These are phyloP conservation scores for Cucurbita pepo DNA, from an alignment of 306 rosid genomes.

Conservation along the genomic window DNA sequence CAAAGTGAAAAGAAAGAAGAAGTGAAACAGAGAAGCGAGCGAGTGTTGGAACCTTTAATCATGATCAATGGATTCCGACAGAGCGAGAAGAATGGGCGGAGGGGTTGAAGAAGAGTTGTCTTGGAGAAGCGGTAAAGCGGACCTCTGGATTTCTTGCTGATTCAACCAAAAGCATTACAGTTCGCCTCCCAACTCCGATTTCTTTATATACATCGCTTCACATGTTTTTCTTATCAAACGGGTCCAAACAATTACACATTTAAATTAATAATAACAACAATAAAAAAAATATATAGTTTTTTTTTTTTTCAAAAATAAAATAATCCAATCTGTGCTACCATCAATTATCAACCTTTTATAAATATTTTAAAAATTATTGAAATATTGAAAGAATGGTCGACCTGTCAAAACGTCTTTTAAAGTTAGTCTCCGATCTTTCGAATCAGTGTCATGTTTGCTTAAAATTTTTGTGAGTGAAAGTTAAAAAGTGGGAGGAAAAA, in stretches of 20 bases:
- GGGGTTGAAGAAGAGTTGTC: constrained; percentile 27
- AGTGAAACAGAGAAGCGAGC: constrained; percentile 2
- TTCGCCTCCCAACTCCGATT: not conserved
- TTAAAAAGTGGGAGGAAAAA: not conserved
- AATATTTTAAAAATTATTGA: too few species aligned
- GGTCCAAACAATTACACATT: not conserved
- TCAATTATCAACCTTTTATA: too few species aligned
- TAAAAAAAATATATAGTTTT: too few species aligned
- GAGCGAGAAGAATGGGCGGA: constrained; percentile 20
- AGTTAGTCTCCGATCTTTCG: too few species aligned
- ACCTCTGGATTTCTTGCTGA: constrained; percentile 5
- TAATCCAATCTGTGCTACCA: too few species aligned
- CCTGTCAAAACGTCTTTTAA: too few species aligned
- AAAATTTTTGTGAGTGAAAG: too few species aligned
- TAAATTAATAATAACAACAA: not conserved
- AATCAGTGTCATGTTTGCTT: too few species aligned
- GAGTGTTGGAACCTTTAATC: constrained; percentile 46
- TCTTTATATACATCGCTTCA: not conserved
- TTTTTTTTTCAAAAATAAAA: too few species aligned
- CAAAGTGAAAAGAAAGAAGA: not conserved
- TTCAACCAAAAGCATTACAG: not conserved
- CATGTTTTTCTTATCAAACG: not conserved
- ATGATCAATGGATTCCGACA: constrained; percentile 21
- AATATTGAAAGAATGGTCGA: too few species aligned
- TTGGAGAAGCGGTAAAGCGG: constrained; percentile 51